These are phyloP conservation scores for Aurantiochytrium sp. DNA, from an alignment of 108 stramenopile genomes.

Conservation along the genomic window DNA sequence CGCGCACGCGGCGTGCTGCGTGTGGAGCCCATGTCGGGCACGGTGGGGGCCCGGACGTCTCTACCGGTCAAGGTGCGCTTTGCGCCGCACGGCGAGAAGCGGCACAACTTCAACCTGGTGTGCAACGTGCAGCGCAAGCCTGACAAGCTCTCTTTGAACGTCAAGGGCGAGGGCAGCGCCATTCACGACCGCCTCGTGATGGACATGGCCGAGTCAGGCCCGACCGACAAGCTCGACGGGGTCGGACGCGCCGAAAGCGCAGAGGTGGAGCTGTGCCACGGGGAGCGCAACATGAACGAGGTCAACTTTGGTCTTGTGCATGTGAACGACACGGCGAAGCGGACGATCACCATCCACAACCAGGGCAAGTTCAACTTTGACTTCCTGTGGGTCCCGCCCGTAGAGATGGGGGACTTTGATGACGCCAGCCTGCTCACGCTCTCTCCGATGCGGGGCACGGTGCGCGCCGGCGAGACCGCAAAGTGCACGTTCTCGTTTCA, in stretches of 20 bases:
- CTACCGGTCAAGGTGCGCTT: slow-evolving; percentile 48
- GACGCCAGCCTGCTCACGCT: slow-evolving; percentile 40
- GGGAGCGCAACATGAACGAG: slow-evolving; percentile 32
- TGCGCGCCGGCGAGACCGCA: slow-evolving; percentile 47
- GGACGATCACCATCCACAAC: slow-evolving; percentile 48
- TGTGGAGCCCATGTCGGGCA: slow-evolving; percentile 43
- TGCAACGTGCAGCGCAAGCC: slow-evolving; percentile 56
- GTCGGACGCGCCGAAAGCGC: not conserved
- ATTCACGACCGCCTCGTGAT: slow-evolving; percentile 45
- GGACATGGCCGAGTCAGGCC: too few species aligned
- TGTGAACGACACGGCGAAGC: slow-evolving; percentile 45
- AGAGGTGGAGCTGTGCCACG: slow-evolving; percentile 37
- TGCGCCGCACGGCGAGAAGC: slow-evolving; percentile 50
- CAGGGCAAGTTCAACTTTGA: slow-evolving; percentile 64
- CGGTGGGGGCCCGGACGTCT: slow-evolving; percentile 51
- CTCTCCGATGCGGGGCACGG: slow-evolving; percentile 45
- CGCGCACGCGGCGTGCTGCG: not conserved
- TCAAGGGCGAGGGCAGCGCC: slow-evolving; percentile 65
- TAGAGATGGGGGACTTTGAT: not conserved
- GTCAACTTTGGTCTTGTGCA: slow-evolving; percentile 56
- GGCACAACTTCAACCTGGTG: slow-evolving; percentile 56
- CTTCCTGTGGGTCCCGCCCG: slow-evolving; percentile 47
- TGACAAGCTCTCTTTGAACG: slow-evolving; percentile 49
- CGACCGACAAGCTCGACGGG: too few species aligned
- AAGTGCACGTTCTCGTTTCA: slow-evolving; percentile 45